These are phyloP conservation scores for Cicer yamashitae DNA, from an alignment of 306 rosid genomes.

Conservation along the genomic window DNA sequence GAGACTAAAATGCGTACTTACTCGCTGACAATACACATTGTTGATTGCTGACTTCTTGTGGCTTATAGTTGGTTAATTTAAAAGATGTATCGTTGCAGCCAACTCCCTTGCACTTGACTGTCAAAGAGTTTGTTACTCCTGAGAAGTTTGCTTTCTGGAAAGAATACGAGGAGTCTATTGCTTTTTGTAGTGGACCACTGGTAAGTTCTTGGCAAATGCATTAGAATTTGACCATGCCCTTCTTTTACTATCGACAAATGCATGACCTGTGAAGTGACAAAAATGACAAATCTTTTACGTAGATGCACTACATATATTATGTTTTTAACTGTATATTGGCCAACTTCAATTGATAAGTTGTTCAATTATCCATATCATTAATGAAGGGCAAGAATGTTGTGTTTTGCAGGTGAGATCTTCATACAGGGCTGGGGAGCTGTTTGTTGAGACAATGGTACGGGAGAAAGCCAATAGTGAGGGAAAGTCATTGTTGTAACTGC, in stretches of 20 bases:
- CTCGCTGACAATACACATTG: slow-evolving; percentile 30
- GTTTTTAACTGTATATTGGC: neutral
- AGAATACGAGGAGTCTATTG: slow-evolving; percentile 92
- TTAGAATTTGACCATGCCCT: slow-evolving; percentile 28
- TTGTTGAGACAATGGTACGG: slow-evolving; percentile 81
- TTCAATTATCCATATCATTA: neutral
- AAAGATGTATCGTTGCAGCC: slow-evolving; percentile 68
- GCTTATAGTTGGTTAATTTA: neutral
- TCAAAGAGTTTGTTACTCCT: slow-evolving; percentile 86
- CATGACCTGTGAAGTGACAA: neutral
- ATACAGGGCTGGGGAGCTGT: slow-evolving; percentile 95
- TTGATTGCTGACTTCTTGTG: neutral
- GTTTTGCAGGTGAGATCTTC: slow-evolving; percentile 86
- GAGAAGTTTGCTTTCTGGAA: slow-evolving; percentile 92
- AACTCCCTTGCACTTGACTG: slow-evolving; percentile 92
- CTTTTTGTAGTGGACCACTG: slow-evolving; percentile 95
- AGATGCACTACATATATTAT: neutral
- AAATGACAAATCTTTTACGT: too few relatives aligned
- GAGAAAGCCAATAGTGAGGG: slow-evolving; percentile 54
- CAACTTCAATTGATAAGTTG: slow-evolving; percentile 20
- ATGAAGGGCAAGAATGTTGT: neutral
- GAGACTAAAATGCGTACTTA: too few relatives aligned
- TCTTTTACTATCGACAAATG: slow-evolving; percentile 17
- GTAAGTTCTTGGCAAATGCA: slow-evolving; percentile 54
- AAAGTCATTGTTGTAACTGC: slow-evolving; percentile 28